Conservation (phyloP, 495 filamentous ascomycete genomes). For the Penicillium arizonense region DNA sequence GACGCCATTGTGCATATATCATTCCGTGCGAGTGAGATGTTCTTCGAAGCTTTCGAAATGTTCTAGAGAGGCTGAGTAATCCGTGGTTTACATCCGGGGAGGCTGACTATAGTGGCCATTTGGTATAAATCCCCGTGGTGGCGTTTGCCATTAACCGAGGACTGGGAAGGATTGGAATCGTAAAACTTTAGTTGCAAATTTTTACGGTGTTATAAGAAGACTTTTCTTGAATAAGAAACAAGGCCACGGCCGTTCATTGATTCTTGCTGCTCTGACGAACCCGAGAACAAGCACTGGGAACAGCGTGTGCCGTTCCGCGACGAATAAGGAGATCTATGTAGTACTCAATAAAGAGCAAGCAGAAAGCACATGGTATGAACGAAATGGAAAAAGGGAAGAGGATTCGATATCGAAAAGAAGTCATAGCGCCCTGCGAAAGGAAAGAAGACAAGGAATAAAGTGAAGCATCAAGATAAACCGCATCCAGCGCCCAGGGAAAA, state of each 20-base stretch:
- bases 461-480: conserved; percentile 12
- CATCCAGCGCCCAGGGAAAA: conserved; percentile 14
- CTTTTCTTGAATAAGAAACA: neutral
- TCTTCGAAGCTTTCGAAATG: too few relatives aligned
- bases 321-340: conserved; percentile 43
- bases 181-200: too few relatives aligned
- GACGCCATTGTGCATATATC: conserved; percentile 30
- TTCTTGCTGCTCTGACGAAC: neutral
- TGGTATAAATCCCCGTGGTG: neutral
- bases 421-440: conserved; percentile 34
- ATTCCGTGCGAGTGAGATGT: conserved; percentile 7
- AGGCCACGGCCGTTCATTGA: conserved; percentile 6
- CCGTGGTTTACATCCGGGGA: too few relatives aligned
- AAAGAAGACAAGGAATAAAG: conserved; percentile 12
- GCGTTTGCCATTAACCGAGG: neutral
- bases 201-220: neutral
- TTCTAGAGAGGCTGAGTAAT: too few relatives aligned
- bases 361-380: conserved; percentile 9
- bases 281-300: conserved; percentile 1
- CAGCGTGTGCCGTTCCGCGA: conserved; percentile 20
- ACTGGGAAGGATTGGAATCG: too few relatives aligned
- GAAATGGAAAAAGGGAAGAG: neutral
- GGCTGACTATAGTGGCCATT: neutral
- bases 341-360: conserved; percentile 26
- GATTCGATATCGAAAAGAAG: conserved; percentile 22